These are phyloP conservation scores for Fusarium metavorans DNA, from an alignment of 2,329 filamentous ascomycete species.

Conservation along the genomic window DNA sequence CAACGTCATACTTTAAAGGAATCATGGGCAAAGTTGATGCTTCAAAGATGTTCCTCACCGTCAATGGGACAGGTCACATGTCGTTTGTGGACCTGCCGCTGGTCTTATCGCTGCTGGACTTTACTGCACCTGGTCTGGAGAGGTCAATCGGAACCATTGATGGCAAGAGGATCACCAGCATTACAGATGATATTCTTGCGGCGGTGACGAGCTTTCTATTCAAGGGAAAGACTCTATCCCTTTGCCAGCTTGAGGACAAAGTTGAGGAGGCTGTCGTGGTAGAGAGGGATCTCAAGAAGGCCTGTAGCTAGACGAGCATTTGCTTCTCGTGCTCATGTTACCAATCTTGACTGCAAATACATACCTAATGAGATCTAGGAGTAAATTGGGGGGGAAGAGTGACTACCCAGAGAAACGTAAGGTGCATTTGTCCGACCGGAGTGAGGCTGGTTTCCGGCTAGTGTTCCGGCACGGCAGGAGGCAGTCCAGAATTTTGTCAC, in stretches of 20 bases:
- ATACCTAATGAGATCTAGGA: background rate
- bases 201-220: constrained; percentile 13
- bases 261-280: constrained; percentile 1
- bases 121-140: background rate
- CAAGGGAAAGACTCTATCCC: background rate
- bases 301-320: background rate
- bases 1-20: background rate
- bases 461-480: background rate
- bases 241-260: constrained; percentile 12
- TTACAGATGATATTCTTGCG: constrained; percentile 9
- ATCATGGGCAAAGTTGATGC: constrained; percentile 15
- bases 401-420: no score
- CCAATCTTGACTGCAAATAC: background rate
- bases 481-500: background rate
- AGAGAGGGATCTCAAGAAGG: constrained; percentile 11
- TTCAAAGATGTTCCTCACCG: constrained; percentile 10
- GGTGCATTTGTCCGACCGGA: background rate
- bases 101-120: constrained; percentile 21
- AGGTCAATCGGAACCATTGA: constrained; percentile 1
- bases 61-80: constrained; percentile 14
- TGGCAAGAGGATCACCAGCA: constrained; percentile 1
- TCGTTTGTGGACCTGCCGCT: constrained; percentile 22
- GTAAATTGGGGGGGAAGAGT: background rate
- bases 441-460: background rate
- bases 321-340: background rate